Conservation (phyloP, 1,284 basidiomycete species). For the Cryptococcus neoformans region DNA sequence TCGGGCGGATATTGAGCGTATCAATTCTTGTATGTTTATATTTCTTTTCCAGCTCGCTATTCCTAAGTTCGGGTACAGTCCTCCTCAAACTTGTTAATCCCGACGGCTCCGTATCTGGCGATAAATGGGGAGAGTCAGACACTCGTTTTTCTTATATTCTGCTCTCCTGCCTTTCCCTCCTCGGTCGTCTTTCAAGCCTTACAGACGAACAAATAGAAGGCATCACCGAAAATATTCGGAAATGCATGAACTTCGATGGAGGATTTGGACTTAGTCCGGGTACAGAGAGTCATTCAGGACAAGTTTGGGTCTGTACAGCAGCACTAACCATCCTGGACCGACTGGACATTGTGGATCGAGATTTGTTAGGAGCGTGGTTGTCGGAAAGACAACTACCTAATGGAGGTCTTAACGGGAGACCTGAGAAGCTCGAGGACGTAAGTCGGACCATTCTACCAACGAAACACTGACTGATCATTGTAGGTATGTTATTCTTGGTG, state of each 20-base stretch:
- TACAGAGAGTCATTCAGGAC: slow-evolving; percentile 87
- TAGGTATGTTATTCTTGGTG: slow-evolving; percentile 98
- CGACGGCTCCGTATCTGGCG: slow-evolving; percentile 83
- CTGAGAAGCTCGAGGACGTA: slow-evolving; percentile 97
- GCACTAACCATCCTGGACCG: slow-evolving; percentile 81
- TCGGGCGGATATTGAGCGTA: slow-evolving; percentile 61
- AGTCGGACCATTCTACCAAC: slow-evolving; percentile 29
- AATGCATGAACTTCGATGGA: slow-evolving; percentile 91
- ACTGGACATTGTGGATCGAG: slow-evolving; percentile 70
- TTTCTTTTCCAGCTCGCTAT: neutral
- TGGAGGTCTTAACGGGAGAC: slow-evolving; percentile 91
- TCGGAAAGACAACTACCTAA: slow-evolving; percentile 88
- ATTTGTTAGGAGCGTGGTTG: slow-evolving; percentile 85
- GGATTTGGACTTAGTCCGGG: slow-evolving; percentile 83
- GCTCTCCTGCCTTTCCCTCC: slow-evolving; percentile 73
- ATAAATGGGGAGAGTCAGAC: slow-evolving; percentile 84
- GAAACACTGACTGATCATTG: too few relatives aligned
- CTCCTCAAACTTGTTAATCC: slow-evolving; percentile 77
- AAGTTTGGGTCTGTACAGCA: slow-evolving; percentile 91
- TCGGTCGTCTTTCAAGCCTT: slow-evolving; percentile 62
- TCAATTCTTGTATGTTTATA: slow-evolving; percentile 65
- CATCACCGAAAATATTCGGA: slow-evolving; percentile 68
- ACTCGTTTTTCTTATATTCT: slow-evolving; percentile 90
- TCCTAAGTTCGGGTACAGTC: slow-evolving; percentile 53
- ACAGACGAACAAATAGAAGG: slow-evolving; percentile 52